Conservation (phyloP, 495 filamentous ascomycete species). For the Aspergillus nanangensis region DNA sequence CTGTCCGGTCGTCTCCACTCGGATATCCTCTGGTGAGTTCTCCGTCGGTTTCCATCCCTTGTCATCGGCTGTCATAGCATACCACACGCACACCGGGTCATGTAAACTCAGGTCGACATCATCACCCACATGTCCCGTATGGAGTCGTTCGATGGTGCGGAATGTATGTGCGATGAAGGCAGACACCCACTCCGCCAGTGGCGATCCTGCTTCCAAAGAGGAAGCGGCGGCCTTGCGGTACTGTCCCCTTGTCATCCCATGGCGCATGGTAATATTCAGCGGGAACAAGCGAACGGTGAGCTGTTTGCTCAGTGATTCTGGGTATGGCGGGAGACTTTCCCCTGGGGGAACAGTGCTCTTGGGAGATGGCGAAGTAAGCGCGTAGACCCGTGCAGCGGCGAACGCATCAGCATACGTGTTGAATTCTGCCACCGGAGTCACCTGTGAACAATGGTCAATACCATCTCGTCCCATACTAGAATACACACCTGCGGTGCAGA, state of each 20-base stretch:
- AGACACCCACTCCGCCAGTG: conserved; percentile 76
- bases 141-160: conserved; percentile 60
- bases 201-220: conserved; percentile 52
- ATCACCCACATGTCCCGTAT: conserved; percentile 49
- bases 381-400: conserved; percentile 83
- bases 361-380: conserved; percentile 79
- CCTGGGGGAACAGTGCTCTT: conserved; percentile 62
- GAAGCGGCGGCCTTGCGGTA: conserved; percentile 54
- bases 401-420: conserved; percentile 79
- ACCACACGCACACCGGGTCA: conserved; percentile 87
- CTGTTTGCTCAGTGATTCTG: conserved; percentile 53
- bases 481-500: too few relatives aligned
- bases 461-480: too few relatives aligned
- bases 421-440: conserved; percentile 76
- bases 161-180: conserved; percentile 78
- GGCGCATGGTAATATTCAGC: conserved; percentile 80
- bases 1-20: conserved; percentile 83
- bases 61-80: conserved; percentile 58
- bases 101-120: conserved; percentile 67
- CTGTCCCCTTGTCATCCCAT: conserved; percentile 57
- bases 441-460: too few relatives aligned
- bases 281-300: conserved; percentile 81
- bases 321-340: conserved; percentile 57
- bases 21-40: conserved; percentile 60
- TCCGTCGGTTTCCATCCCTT: conserved; percentile 38